These are phyloP conservation scores for Crithidia fasciculata DNA, from an alignment of 208 protist species.

Conservation along the genomic window DNA sequence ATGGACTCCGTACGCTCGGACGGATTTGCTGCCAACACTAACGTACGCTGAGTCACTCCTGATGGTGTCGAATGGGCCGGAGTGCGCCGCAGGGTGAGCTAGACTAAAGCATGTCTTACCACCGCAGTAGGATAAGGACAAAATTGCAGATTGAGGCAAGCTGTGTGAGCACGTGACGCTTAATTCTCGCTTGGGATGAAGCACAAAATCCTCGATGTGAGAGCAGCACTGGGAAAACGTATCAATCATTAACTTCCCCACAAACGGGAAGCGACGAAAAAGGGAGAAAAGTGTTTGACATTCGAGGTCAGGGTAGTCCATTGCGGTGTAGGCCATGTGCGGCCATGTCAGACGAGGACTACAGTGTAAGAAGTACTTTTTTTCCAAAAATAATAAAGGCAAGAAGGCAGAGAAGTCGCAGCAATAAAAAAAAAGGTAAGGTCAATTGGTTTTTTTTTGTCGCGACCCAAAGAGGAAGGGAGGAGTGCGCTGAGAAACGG, in stretches of 20 bases:
- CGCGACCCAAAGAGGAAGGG: too few species aligned
- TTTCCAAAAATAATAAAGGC: not conserved
- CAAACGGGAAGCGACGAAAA: slow-evolving; percentile 16
- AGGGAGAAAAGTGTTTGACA: slow-evolving; percentile 22
- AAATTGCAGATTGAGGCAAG: not conserved
- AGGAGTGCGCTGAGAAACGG: too few species aligned
- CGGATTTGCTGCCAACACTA: not conserved
- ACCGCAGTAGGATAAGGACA: slow-evolving; percentile 4
- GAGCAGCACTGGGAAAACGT: slow-evolving; percentile 10
- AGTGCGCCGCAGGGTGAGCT: not conserved
- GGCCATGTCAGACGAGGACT: not conserved
- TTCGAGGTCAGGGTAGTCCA: slow-evolving; percentile 21
- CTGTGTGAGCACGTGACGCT: slow-evolving; percentile 16
- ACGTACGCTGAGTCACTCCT: slow-evolving; percentile 7
- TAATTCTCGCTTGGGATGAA: not conserved
- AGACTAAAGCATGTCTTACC: slow-evolving; percentile 9
- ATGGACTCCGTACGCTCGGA: slow-evolving; percentile 12
- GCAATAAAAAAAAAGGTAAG: too few species aligned
- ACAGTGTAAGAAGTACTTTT: not conserved
- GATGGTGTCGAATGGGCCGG: not conserved
- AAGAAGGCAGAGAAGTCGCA: too few species aligned
- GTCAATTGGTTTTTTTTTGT: too few species aligned
- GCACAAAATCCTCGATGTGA: slow-evolving; percentile 13
- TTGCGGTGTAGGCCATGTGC: not conserved
- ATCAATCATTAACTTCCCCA: slow-evolving; percentile 3